phyloP scores from a whole-genome alignment of 208 protist genomes.

The Trypanosoma lewisi region DNA sequence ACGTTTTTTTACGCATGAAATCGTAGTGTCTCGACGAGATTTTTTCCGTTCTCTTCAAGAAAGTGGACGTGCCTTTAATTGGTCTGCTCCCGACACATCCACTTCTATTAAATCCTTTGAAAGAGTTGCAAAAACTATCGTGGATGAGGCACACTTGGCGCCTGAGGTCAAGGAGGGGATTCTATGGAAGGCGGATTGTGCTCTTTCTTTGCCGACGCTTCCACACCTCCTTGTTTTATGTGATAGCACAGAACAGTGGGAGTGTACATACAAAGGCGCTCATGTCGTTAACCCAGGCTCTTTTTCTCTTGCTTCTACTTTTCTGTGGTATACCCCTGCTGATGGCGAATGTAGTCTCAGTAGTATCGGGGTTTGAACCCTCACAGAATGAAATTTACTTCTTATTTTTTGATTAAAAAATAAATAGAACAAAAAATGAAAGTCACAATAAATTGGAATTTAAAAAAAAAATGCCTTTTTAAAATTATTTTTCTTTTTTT shows the following conservation, averaged over 20 bases:
- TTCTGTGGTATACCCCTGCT: slow-evolving; percentile 88
- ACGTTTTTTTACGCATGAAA: slow-evolving; percentile 85
- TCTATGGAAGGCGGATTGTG: slow-evolving; percentile 75
- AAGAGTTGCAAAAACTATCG: slow-evolving; percentile 71
- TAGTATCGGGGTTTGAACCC: slow-evolving; percentile 43
- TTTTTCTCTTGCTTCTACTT: slow-evolving; percentile 70
- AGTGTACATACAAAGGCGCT: slow-evolving; percentile 82
- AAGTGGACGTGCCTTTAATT: slow-evolving; percentile 37
- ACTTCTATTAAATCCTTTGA: slow-evolving; percentile 52
- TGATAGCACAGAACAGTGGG: slow-evolving; percentile 88
- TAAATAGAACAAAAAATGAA: not conserved
- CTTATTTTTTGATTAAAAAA: not conserved
- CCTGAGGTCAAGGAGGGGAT: slow-evolving; percentile 56
- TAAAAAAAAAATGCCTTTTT: not conserved
- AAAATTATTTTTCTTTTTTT: slow-evolving; percentile 4
- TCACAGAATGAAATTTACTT: not conserved
- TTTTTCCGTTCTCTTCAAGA: slow-evolving; percentile 72
- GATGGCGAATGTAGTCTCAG: slow-evolving; percentile 85
- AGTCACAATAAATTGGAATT: not conserved
- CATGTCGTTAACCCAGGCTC: slow-evolving; percentile 85
- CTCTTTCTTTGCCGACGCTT: slow-evolving; percentile 64
- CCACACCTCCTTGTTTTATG: slow-evolving; percentile 87
- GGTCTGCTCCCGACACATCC: not conserved
- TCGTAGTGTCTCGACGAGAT: slow-evolving; percentile 70
- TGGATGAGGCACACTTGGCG: slow-evolving; percentile 79